Evolutionary conservation across 768 basidiomycete genomes (phyloP).

Genomic region (Boletus tylopilopsis): DNA sequence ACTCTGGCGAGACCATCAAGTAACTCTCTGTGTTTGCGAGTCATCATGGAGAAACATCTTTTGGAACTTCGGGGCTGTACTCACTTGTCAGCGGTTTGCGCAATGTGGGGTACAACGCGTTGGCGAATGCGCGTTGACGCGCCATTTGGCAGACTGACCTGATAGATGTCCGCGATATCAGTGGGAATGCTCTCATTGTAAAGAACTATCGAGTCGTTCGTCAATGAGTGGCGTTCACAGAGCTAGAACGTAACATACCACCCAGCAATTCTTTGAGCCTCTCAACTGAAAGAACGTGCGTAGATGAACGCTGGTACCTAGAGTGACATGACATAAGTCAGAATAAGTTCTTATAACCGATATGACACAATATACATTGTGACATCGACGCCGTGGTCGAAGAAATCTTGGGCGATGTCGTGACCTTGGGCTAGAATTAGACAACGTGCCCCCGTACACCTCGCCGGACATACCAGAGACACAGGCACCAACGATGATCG

Average conservation of each 20-base stretch:
- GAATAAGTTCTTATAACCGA: background rate
- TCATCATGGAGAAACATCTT: background rate
- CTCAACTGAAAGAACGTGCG: background rate
- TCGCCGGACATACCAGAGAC: slow-evolving; percentile 45
- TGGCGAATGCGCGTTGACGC: slow-evolving; percentile 17
- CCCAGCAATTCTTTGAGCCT: background rate
- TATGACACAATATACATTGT: slow-evolving; percentile 21
- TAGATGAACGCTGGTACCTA: slow-evolving; percentile 1
- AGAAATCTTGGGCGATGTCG: slow-evolving; percentile 37
- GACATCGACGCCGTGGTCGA: slow-evolving; percentile 27
- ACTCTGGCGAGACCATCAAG: slow-evolving; percentile 36
- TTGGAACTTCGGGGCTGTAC: background rate
- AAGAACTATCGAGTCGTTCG: background rate
- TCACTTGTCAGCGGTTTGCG: slow-evolving; percentile 27
- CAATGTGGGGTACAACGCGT: slow-evolving; percentile 12
- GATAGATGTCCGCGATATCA: slow-evolving; percentile 21
- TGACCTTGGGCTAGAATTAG: slow-evolving; percentile 23
- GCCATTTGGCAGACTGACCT: slow-evolving; percentile 13
- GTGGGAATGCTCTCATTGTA: slow-evolving; percentile 9
- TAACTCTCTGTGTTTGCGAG: slow-evolving; percentile 25
- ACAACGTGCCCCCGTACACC: background rate
- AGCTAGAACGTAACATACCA: background rate
- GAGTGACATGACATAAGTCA: background rate
- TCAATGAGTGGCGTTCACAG: background rate
- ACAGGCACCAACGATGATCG: slow-evolving; percentile 60